Conservation (phyloP, 106 monocot species). For the Allium fistulosum region DNA sequence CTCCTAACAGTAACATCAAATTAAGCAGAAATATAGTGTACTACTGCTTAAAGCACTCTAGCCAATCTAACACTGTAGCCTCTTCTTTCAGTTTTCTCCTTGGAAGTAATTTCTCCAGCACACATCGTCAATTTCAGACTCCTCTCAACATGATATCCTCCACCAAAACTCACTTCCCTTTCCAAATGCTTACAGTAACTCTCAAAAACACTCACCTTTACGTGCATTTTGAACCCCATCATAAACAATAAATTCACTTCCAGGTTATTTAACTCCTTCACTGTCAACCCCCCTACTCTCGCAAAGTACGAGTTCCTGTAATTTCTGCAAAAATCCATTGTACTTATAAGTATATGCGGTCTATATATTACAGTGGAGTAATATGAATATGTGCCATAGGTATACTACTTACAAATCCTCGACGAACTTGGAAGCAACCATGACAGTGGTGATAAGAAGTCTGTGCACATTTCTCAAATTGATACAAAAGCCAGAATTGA, state of each 20-base stretch:
- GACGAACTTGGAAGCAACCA: constrained; percentile 72
- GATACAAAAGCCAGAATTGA: constrained; percentile 23
- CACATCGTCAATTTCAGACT: constrained; percentile 29
- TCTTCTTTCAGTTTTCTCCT: constrained; percentile 13
- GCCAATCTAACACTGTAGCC: constrained; percentile 17
- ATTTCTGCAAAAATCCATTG: constrained; percentile 21
- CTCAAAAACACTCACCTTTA: constrained; percentile 60
- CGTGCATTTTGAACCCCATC: constrained; percentile 68
- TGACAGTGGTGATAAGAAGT: constrained; percentile 39
- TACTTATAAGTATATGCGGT: too few species aligned
- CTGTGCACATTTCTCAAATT: constrained; percentile 32
- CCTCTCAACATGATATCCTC: constrained; percentile 69
- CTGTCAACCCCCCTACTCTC: constrained; percentile 46
- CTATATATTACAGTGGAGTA: too few species aligned
- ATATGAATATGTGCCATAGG: too few species aligned
- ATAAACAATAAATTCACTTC: constrained; percentile 59
- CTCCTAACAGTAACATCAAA: too few species aligned
- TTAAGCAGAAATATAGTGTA: too few species aligned
- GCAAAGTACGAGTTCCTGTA: constrained; percentile 56
- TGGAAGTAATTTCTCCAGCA: constrained; percentile 18
- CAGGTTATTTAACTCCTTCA: constrained; percentile 51
- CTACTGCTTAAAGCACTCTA: constrained; percentile 1
- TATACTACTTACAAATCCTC: constrained; percentile 47
- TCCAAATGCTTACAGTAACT: constrained; percentile 75
- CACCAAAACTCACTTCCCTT: constrained; percentile 79